Evolutionary conservation across 352 stramenopile genomes (phyloP).

Genomic region (Blastocystis sp.): DNA sequence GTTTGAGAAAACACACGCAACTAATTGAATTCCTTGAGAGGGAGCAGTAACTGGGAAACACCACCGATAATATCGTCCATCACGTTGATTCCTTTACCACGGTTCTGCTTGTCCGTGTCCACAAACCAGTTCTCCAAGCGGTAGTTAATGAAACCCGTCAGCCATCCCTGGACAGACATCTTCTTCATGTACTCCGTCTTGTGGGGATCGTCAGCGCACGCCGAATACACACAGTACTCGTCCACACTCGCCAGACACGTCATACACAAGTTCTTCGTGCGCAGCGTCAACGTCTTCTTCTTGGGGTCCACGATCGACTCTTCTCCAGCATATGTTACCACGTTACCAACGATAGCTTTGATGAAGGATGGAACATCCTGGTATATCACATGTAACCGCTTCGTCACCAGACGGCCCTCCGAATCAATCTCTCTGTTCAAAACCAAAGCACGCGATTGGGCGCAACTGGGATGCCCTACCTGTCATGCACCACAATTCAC

Average conservation of each 20-base stretch:
- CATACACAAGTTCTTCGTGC: slow-evolving; percentile 44
- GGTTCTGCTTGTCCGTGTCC: slow-evolving; percentile 12
- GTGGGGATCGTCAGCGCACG: neutral
- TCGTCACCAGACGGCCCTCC: slow-evolving; percentile 50
- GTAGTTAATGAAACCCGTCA: slow-evolving; percentile 21
- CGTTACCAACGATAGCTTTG: slow-evolving; percentile 28
- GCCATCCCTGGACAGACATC: slow-evolving; percentile 26
- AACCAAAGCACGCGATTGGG: slow-evolving; percentile 29
- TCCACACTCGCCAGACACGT: slow-evolving; percentile 12
- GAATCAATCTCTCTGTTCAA: slow-evolving; percentile 28
- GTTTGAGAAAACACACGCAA: slow-evolving; percentile 10
- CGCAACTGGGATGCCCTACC: slow-evolving; percentile 50
- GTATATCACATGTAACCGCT: slow-evolving; percentile 46
- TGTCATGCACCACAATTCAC: neutral
- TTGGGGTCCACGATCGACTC: slow-evolving; percentile 55
- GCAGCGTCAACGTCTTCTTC: slow-evolving; percentile 43
- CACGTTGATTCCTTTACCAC: slow-evolving; percentile 39
- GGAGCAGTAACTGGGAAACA: slow-evolving; percentile 22
- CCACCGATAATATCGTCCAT: slow-evolving; percentile 51
- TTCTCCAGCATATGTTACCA: slow-evolving; percentile 48
- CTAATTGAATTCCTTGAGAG: neutral
- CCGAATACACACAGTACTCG: slow-evolving; percentile 39
- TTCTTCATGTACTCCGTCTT: slow-evolving; percentile 25
- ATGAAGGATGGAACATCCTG: slow-evolving; percentile 53
- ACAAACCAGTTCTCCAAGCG: slow-evolving; percentile 52